Percentiles rank a stretch among this genome's conserved stretches.
Conservation (phyloP, 2,329 filamentous ascomycete species). For the Triangularia verruculosa region DNA sequence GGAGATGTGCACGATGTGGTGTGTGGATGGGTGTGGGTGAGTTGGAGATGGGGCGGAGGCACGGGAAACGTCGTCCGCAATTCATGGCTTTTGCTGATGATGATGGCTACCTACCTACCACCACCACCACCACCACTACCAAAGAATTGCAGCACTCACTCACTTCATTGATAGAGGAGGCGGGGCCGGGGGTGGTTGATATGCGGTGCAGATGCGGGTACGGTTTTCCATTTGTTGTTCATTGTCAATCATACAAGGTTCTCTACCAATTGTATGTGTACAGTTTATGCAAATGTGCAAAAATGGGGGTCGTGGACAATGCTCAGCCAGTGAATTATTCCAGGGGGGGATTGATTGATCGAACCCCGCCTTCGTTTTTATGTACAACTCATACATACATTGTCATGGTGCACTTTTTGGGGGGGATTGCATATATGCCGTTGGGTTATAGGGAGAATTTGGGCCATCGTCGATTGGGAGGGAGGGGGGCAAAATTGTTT, state of each 20-base stretch:
- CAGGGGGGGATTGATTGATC: background rate
- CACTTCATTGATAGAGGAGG: background rate
- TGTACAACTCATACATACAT: background rate
- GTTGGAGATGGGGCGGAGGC: background rate
- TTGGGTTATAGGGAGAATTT: background rate
- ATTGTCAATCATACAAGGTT: background rate
- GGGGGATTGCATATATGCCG: background rate
- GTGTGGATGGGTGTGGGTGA: background rate
- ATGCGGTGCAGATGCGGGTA: background rate
- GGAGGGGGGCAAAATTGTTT: background rate
- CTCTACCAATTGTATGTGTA: background rate
- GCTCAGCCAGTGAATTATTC: background rate
- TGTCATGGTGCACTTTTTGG: background rate
- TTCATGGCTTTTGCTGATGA: background rate
- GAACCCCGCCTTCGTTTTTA: background rate
- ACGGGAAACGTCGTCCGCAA: background rate
- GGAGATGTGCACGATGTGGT: too few species aligned
- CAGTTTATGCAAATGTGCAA: background rate
- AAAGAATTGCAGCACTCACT: too few species aligned
- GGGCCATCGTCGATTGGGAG: background rate
- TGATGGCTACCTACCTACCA: too few species aligned
- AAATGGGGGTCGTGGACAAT: background rate
- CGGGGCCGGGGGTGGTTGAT: too few species aligned
- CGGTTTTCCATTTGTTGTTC: background rate
- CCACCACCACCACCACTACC: too few species aligned